Conservation (phyloP, 441 rosid species). For the Croton setiger region DNA sequence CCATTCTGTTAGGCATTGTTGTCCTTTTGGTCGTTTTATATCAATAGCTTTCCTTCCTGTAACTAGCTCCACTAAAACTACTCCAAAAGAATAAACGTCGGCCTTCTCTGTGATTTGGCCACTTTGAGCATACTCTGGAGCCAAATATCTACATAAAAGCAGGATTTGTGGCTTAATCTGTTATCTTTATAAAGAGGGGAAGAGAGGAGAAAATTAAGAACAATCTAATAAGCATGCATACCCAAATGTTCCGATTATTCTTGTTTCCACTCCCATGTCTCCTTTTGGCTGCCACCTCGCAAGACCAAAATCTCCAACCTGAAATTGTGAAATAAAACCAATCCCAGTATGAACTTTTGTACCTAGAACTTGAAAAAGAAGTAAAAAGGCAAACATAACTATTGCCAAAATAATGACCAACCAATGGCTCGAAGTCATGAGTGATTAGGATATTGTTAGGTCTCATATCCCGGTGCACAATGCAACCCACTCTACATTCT, state of each 20-base stretch:
- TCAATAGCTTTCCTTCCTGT: slow-evolving; percentile 95
- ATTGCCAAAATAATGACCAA: slow-evolving; percentile 27
- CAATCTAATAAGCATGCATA: slow-evolving; percentile 32
- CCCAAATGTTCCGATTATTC: slow-evolving; percentile 99
- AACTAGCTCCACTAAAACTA: slow-evolving; percentile 83
- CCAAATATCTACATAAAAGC: slow-evolving; percentile 62
- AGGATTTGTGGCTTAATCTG: slow-evolving; percentile 14
- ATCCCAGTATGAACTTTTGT: slow-evolving; percentile 3
- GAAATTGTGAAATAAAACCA: slow-evolving; percentile 19
- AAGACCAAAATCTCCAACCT: slow-evolving; percentile 99
- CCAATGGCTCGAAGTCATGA: slow-evolving; percentile 96
- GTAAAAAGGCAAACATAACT: slow-evolving; percentile 5
- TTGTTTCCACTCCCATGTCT: slow-evolving; percentile 82
- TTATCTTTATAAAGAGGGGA: slow-evolving; percentile 5
- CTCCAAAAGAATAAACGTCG: slow-evolving; percentile 93
- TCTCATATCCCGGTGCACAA: slow-evolving; percentile 97
- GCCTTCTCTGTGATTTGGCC: slow-evolving; percentile 98
- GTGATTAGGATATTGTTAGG: slow-evolving; percentile 99
- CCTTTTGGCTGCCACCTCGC: slow-evolving; percentile 99
- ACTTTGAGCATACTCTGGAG: slow-evolving; percentile 96
- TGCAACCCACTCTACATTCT: slow-evolving; percentile 99
- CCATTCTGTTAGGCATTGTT: slow-evolving; percentile 99
- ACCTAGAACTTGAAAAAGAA: background rate
- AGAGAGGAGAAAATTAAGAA: background rate
- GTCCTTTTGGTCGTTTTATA: slow-evolving; percentile 82